Evolutionary conservation across 192 early-diverging fungal genomes (phyloP), one percentile per base, ranked within the genome.

Genomic region (Umbelopsis vinacea): DNA sequence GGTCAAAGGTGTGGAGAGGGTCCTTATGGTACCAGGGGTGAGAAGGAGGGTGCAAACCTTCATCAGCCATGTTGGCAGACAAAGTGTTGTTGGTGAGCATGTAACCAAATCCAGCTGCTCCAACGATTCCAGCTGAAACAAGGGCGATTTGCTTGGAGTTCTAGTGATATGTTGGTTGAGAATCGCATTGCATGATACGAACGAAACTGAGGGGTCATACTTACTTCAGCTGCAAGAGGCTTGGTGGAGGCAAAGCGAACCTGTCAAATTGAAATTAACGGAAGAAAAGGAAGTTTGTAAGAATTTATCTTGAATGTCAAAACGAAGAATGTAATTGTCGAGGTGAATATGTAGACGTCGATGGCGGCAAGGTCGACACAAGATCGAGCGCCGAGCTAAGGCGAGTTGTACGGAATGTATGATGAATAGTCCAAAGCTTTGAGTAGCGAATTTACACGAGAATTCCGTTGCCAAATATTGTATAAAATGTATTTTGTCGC

Each of bases 11-110:
- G 69, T 89, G 89, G 68, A 92, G 84, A 73, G 87, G 86, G 73
- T 85, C 89, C 70, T 89, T 89, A 83, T 96, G 94, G 38, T 93
- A 88, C 92, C 93, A 99, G 37, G 93, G 93, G 87, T 92, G 91
- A 71, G 86, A 85, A 2, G 97, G 91, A 55, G 95, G 79, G 83
- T 99, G 97, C 68, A 97, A 85, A 54, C 97, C 97, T 70, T 97
- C 92, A 52, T 94, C 95, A 71, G 91, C 89, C 87, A 93, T 93
- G 80, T 91, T 90, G 77, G 93, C 91, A 79, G 88, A 86, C 19
- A 89, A 87, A 48, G 84, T 72, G 76, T 84, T 86, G 70, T 74
- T 73, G 50, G 79, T 83, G 66, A 83, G 81, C 75, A 86, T 79
- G 50, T 74, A 82, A 40, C 79, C 79, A 55, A 78, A 75, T 38